Evolutionary conservation across 164 flowering plant species (phyloP).

Genomic region (Piper longum): DNA sequence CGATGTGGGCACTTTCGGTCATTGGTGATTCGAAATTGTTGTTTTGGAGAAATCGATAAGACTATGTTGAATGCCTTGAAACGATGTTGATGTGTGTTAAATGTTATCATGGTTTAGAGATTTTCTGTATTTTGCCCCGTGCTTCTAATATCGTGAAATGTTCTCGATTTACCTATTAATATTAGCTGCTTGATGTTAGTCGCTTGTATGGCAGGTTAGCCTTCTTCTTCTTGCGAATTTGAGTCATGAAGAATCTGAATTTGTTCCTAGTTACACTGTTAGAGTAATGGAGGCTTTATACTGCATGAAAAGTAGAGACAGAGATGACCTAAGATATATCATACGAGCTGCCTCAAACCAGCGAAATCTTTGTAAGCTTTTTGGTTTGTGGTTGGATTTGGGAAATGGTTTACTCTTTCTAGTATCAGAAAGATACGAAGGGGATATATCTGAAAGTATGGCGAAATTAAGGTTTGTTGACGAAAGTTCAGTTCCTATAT

Average conservation of each 20-base stretch:
- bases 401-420: slow-evolving; percentile 37
- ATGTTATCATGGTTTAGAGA: background rate
- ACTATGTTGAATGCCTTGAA: too few relatives aligned
- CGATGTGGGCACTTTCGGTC: too few relatives aligned
- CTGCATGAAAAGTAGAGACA: slow-evolving; percentile 28
- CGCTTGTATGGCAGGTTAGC: slow-evolving; percentile 19
- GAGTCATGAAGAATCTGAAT: slow-evolving; percentile 10
- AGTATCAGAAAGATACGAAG: slow-evolving; percentile 32
- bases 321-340: slow-evolving; percentile 31
- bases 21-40: too few relatives aligned
- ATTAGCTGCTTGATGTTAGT: background rate
- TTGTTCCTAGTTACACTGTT: slow-evolving; percentile 31
- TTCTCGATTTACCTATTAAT: too few relatives aligned
- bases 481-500: slow-evolving; percentile 14
- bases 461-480: slow-evolving; percentile 6
- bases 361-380: slow-evolving; percentile 23
- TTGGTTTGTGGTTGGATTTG: slow-evolving; percentile 64
- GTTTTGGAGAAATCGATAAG: too few relatives aligned
- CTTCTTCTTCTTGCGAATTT: slow-evolving; percentile 25
- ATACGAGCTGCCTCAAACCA: slow-evolving; percentile 19
- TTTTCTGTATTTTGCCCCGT: background rate
- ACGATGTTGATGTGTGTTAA: slow-evolving; percentile 4
- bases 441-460: slow-evolving; percentile 12
- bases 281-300: slow-evolving; percentile 36
- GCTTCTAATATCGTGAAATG: too few relatives aligned